phyloP scores from a whole-genome alignment of 2,329 filamentous ascomycete species.

The Alternaria angustiovoidea region DNA sequence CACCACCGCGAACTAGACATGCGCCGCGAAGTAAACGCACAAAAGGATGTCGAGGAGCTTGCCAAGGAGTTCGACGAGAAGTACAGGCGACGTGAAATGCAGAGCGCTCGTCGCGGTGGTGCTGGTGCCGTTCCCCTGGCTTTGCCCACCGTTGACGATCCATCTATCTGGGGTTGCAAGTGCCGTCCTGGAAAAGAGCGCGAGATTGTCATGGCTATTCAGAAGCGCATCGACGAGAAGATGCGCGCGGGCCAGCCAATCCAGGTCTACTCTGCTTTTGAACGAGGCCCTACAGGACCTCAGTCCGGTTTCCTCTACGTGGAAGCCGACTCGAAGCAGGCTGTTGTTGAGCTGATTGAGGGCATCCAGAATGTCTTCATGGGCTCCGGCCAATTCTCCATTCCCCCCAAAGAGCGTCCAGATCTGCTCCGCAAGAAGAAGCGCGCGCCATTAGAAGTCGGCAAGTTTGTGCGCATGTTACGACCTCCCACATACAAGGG shows the following conservation, averaged over 20 bases:
- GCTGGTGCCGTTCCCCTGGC: constrained; percentile 63
- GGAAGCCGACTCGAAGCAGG: constrained; percentile 85
- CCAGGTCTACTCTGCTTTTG: constrained; percentile 88
- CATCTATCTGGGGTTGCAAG: constrained; percentile 92
- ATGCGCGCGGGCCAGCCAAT: constrained; percentile 79
- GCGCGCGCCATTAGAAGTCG: constrained; percentile 79
- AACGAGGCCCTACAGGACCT: constrained; percentile 74
- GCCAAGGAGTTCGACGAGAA: constrained; percentile 82
- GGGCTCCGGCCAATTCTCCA: constrained; percentile 82
- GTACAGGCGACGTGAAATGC: constrained; percentile 74
- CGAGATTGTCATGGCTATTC: constrained; percentile 86
- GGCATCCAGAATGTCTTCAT: constrained; percentile 90
- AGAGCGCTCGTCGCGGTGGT: constrained; percentile 40
- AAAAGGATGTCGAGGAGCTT: constrained; percentile 92
- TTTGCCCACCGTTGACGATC: constrained; percentile 92
- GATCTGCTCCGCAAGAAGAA: constrained; percentile 92
- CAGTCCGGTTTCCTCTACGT: constrained; percentile 98
- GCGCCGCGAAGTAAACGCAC: constrained; percentile 83
- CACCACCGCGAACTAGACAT: constrained; percentile 94
- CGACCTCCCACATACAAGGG: constrained; percentile 81
- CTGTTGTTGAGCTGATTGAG: constrained; percentile 83
- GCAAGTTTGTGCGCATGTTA: constrained; percentile 90
- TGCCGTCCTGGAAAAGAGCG: constrained; percentile 96
- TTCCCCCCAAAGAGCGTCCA: constrained; percentile 97
- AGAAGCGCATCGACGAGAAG: constrained; percentile 86